These are phyloP conservation scores for Solidago caesia DNA, from an alignment of 129 eudicot species.

Conservation along the genomic window DNA sequence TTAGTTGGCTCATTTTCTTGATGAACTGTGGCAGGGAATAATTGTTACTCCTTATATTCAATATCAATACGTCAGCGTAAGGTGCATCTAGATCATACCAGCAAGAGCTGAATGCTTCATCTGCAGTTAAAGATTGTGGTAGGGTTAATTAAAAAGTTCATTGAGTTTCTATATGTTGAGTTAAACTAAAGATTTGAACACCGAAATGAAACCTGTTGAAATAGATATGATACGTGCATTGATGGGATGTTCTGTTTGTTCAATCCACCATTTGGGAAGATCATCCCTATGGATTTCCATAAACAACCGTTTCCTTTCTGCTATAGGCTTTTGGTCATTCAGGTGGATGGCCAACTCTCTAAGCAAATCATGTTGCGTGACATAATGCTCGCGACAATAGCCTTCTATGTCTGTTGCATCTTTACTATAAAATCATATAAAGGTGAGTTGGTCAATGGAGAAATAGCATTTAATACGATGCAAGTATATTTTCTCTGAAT, in stretches of 20 bases:
- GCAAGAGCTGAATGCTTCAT: constrained; percentile 29
- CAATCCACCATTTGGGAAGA: constrained; percentile 38
- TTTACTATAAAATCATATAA: constrained; percentile 29
- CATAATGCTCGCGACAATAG: constrained; percentile 41
- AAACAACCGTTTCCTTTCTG: constrained; percentile 34
- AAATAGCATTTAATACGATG: constrained; percentile 10
- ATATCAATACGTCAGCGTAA: constrained; percentile 31
- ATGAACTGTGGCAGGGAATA: constrained; percentile 41
- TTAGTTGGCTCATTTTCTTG: constrained; percentile 27
- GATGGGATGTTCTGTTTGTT: constrained; percentile 26
- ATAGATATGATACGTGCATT: constrained; percentile 37
- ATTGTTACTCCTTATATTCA: constrained; percentile 28
- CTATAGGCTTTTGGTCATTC: constrained; percentile 30
- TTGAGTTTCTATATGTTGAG: neutral
- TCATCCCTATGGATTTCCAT: constrained; percentile 38
- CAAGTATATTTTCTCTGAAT: neutral
- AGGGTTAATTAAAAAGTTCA: constrained; percentile 5
- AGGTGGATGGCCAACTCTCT: constrained; percentile 48
- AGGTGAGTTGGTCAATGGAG: neutral
- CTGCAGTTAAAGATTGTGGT: constrained; percentile 20
- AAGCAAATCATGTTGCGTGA: constrained; percentile 51
- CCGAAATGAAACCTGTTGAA: constrained; percentile 36
- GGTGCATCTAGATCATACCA: constrained; percentile 45
- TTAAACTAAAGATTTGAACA: neutral
- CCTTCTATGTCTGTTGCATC: constrained; percentile 35